Base-by-base conservation (phyloP, 2,329 filamentous ascomycete genomes). In the Thyridium curvatum region DNA sequence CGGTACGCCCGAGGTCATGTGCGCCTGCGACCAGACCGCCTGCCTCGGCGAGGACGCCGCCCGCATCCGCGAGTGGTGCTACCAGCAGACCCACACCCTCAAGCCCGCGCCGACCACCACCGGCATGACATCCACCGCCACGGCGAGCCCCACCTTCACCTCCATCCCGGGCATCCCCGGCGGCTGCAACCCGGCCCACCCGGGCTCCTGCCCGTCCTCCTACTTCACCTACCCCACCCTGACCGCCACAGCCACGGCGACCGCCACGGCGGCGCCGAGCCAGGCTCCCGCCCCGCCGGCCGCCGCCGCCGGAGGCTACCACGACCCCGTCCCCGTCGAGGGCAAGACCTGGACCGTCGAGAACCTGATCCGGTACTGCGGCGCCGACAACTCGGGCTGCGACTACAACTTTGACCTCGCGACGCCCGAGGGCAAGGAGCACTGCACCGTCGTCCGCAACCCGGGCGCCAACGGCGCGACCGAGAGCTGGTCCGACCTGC, bases 171-270 rank as follows among this genome's bases (percentile, higher is more conserved):
- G 41, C 15, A 43, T 43, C 29, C 41, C 41, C 32, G 41, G 41
- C 12, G 42, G 42, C 7, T 44, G 42, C 42, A 44, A 44, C 40
- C 42, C 42, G 14, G 42, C 42, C 4, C 40, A 44, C 17, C 12
- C 35, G 43, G 38, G 21, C 21, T 26, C 21, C 21, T 26, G 21
- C 21, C 21, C 21, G 6, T 26, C 21, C 21, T 38, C 47, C 6
- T 46, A 46, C 3, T 34, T 46, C 28, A 39, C 34, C 13, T 32
- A 40, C 17, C 44, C 42, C 35, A 35, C 47, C n/a, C 21, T 26
- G 21, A 26, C 6, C 21, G 21, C 21, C 21, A 26, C 21, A 6
- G 21, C 8, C 40, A 14, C 21, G 6, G 21, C 8, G 35, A 14
- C 13, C 17, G 18, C 33, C 33, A 35, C 33, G 21, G 21, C 21